Conservation (phyloP, 2,329 filamentous ascomycete genomes). For the Exophiala dermatitidis region DNA sequence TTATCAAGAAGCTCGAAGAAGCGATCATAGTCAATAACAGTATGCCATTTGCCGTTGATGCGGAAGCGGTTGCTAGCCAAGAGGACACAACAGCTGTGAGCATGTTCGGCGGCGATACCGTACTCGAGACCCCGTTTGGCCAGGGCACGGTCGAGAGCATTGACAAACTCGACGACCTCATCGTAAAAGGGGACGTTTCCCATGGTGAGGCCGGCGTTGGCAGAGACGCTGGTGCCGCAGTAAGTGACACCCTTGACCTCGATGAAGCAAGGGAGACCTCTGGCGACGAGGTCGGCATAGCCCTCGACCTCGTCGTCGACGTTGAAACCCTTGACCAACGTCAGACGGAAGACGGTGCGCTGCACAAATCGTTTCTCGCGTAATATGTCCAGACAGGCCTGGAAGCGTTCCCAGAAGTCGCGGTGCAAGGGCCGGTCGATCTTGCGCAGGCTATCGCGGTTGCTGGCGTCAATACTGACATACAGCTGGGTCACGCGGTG, state of each 20-base stretch:
- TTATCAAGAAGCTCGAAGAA: slow-evolving; percentile 82
- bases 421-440: slow-evolving; percentile 90
- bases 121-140: slow-evolving; percentile 66
- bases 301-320: slow-evolving; percentile 86
- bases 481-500: slow-evolving; percentile 90
- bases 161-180: slow-evolving; percentile 77
- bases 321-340: slow-evolving; percentile 96
- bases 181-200: slow-evolving; percentile 94
- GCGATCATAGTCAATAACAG: slow-evolving; percentile 77
- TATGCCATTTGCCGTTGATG: slow-evolving; percentile 76
- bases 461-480: slow-evolving; percentile 90
- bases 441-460: slow-evolving; percentile 74
- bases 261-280: slow-evolving; percentile 81
- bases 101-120: slow-evolving; percentile 89
- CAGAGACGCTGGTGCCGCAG: slow-evolving; percentile 81
- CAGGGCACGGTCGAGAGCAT: slow-evolving; percentile 63
- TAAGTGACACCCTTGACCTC: slow-evolving; percentile 89
- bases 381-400: slow-evolving; percentile 81
- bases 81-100: slow-evolving; percentile 87
- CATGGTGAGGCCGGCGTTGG: slow-evolving; percentile 86
- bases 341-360: slow-evolving; percentile 88
- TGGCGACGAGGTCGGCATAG: slow-evolving; percentile 81
- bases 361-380: slow-evolving; percentile 75
- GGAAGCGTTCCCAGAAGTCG: slow-evolving; percentile 96
- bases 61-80: slow-evolving; percentile 76